Evolutionary conservation across 2,329 filamentous ascomycete species (phyloP), one percentile per base, ranked within the genome.

Genomic region (Emydomyces testavorans): DNA sequence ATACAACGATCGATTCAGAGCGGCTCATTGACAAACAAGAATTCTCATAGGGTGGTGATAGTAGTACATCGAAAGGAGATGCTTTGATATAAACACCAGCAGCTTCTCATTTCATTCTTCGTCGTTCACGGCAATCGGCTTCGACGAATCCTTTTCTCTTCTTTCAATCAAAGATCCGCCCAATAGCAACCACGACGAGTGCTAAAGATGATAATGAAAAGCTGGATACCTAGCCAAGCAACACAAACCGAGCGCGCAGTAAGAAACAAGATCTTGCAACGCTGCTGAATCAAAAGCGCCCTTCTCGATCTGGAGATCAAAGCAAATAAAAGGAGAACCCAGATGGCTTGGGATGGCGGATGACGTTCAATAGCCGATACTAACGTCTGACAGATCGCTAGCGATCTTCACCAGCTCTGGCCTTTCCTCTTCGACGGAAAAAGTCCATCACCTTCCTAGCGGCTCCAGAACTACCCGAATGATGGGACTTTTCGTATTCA

Each of bases 361-460:
- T 11, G 15, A 24, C 24, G n/a, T 18, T 2, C 15, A 10, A 13
- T 4, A 31, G 20, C 7, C 5, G 7, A 7, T 7, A 42, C 13
- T 11, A 29, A 16, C 24, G 11, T 11, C 6, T 10, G 5, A 8
- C 13, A 23, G 37, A 4, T 37, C 7, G 15, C 60, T 60, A 66
- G 49, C 61, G 64, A 38, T 69, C 65, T 29, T 68, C 66, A 24
- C 64, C 68, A 48, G 74, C 77, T 60, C 83, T 74, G 57, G 82
- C 85, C 69, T 83, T 87, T 48, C 85, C 86, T 62, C 89, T 78
- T 64, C 89, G 77, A 58, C 92, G 77, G 73, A 98, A 98, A 67
- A 96, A 94, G 69, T 98, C 90, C 89, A 98, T 96, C 32, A 98
- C 92, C 62, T 87, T 81, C 63, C 89, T 83, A 11, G 89, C 88